These are phyloP conservation scores for Pochonia chlamydosporia DNA, from an alignment of 2,329 filamentous ascomycete species.

Conservation along the genomic window DNA sequence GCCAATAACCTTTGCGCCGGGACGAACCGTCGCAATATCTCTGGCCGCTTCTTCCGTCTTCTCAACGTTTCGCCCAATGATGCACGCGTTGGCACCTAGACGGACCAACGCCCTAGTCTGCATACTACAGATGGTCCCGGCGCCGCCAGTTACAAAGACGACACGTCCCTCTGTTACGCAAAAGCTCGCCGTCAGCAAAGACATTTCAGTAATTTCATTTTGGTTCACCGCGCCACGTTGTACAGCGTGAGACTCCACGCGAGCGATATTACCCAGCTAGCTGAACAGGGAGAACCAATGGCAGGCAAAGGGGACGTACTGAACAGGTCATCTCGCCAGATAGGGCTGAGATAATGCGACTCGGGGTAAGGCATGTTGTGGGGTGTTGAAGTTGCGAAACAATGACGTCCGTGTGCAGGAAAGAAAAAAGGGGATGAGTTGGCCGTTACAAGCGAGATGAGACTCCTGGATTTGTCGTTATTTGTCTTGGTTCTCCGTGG, in stretches of 20 bases:
- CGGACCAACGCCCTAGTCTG: slow-evolving; percentile 89
- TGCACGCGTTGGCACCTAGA: slow-evolving; percentile 88
- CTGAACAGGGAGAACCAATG: background rate
- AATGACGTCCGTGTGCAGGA: no score
- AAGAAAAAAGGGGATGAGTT: background rate
- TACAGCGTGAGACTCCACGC: background rate
- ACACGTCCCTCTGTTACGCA: slow-evolving; percentile 70
- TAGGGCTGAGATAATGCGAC: slow-evolving; percentile 70
- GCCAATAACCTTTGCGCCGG: slow-evolving; percentile 78
- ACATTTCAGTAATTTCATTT: no score
- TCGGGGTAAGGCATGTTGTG: slow-evolving; percentile 60
- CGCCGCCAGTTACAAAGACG: slow-evolving; percentile 90
- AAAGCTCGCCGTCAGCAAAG: slow-evolving; percentile 1
- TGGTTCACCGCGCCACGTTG: background rate
- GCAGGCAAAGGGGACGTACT: slow-evolving; percentile 38
- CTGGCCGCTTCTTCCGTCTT: slow-evolving; percentile 79
- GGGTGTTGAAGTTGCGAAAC: background rate
- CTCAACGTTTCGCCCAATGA: slow-evolving; percentile 81
- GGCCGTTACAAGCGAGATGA: no score
- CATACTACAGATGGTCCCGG: slow-evolving; percentile 87
- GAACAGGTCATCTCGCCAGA: slow-evolving; percentile 87
- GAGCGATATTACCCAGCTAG: background rate
- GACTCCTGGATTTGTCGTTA: no score
- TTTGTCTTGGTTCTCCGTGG: no score
- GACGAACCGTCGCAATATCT: slow-evolving; percentile 74